phyloP scores from a whole-genome alignment of 371 early-diverging fungal species.

The Fennellomyces sp. region DNA sequence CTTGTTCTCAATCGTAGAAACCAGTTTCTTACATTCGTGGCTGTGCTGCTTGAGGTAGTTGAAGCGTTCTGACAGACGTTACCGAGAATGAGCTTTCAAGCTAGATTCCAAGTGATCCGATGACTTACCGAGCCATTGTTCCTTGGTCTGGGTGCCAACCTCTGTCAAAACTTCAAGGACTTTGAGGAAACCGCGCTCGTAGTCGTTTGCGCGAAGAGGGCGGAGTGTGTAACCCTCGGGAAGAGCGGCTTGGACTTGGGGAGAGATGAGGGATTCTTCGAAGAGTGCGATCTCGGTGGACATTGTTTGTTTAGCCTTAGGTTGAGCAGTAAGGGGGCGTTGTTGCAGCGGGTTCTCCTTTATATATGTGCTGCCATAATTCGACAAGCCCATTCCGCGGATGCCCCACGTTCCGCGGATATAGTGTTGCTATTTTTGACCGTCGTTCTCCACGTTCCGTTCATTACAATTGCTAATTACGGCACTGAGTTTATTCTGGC shows the following conservation, averaged over 20 bases:
- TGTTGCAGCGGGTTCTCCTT: background rate
- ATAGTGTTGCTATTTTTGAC: background rate
- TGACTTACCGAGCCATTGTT: slow-evolving; percentile 52
- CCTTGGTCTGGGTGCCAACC: slow-evolving; percentile 74
- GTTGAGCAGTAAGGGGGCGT: background rate
- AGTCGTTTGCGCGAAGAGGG: slow-evolving; percentile 84
- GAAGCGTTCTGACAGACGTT: slow-evolving; percentile 67
- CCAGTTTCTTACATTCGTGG: slow-evolving; percentile 65
- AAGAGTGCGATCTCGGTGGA: slow-evolving; percentile 65
- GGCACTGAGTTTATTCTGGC: too few species aligned
- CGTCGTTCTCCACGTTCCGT: background rate
- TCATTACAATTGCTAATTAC: too few species aligned
- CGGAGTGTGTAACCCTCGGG: slow-evolving; percentile 83
- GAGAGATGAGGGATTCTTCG: slow-evolving; percentile 69
- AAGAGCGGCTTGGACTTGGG: slow-evolving; percentile 70
- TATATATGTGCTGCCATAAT: background rate
- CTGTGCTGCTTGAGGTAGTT: slow-evolving; percentile 73
- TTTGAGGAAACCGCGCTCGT: slow-evolving; percentile 76
- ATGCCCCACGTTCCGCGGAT: background rate
- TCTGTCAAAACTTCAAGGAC: slow-evolving; percentile 76
- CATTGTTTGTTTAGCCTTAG: slow-evolving; percentile 9
- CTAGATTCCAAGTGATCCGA: too few species aligned
- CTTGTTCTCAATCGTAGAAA: background rate
- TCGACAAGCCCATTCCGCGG: slow-evolving; percentile 8
- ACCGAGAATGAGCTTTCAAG: too few species aligned